Percentiles rank a stretch among this genome's conserved stretches.
Evolutionary conservation across 1,284 basidiomycete species (phyloP).

Genomic region (Boletus mariae): DNA sequence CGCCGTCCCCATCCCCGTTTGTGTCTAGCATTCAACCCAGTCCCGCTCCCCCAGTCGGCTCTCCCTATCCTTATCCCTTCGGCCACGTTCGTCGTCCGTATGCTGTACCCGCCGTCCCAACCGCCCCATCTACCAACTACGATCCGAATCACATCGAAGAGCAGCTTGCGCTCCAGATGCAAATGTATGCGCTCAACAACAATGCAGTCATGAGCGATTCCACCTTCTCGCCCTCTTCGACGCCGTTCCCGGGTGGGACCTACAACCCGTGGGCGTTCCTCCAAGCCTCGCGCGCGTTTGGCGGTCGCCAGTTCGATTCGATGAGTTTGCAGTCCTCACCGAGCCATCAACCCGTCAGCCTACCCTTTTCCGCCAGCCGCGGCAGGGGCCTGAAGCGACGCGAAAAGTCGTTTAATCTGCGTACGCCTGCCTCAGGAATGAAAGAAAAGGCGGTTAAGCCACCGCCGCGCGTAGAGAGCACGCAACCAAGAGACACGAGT

Average conservation of each 20-base stretch:
- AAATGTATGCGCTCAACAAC: conserved; percentile 72
- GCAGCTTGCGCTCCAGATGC: conserved; percentile 68
- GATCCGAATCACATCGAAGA: conserved; percentile 60
- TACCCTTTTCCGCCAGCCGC: conserved; percentile 45
- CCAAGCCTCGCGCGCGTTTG: conserved; percentile 48
- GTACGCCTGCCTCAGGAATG: conserved; percentile 23
- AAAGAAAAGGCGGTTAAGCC: conserved; percentile 43
- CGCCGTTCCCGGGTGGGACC: conserved; percentile 57
- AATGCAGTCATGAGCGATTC: conserved; percentile 60
- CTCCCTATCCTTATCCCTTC: conserved; percentile 74
- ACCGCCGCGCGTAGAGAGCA: conserved; percentile 74
- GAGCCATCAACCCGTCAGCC: conserved; percentile 63
- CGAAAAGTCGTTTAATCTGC: conserved; percentile 37
- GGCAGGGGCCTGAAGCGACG: conserved; percentile 36
- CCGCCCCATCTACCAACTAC: conserved; percentile 44
- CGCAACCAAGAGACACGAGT: conserved; percentile 74
- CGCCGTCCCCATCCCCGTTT: conserved; percentile 64
- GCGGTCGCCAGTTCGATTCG: conserved; percentile 33
- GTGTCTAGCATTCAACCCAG: conserved; percentile 45
- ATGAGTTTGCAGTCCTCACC: conserved; percentile 71
- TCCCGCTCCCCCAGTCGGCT: conserved; percentile 54
- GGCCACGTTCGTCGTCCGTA: conserved; percentile 59
- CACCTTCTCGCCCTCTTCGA: conserved; percentile 66
- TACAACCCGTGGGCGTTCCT: conserved; percentile 68
- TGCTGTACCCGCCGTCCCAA: conserved; percentile 33